These are phyloP conservation scores for Mycena crocata DNA, from an alignment of 768 basidiomycete genomes.

Conservation along the genomic window DNA sequence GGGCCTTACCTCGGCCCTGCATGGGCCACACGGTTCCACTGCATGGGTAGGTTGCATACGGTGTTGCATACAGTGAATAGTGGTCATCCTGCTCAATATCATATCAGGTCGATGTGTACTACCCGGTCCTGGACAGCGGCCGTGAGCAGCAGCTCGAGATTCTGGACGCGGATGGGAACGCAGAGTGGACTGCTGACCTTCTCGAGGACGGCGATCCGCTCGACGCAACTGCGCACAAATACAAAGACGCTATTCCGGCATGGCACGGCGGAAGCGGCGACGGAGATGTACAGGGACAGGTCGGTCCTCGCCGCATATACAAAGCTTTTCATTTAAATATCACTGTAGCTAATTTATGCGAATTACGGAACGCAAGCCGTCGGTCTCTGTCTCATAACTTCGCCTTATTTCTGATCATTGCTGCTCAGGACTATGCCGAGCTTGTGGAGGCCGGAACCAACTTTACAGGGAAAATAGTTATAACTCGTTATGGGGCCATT, in stretches of 20 bases:
- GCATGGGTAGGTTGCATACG: conserved; percentile 73
- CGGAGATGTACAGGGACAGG: conserved; percentile 77
- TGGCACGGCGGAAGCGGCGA: conserved; percentile 89
- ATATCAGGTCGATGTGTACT: conserved; percentile 71
- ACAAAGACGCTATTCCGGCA: conserved; percentile 75
- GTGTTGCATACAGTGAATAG: neutral
- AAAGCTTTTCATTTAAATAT: neutral
- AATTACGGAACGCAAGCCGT: conserved; percentile 81
- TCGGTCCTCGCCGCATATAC: conserved; percentile 32
- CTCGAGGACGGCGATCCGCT: conserved; percentile 75
- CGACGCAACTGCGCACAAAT: conserved; percentile 79
- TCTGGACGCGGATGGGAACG: conserved; percentile 63
- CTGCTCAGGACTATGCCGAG: conserved; percentile 56
- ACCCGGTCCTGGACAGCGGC: conserved; percentile 87
- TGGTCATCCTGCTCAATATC: neutral
- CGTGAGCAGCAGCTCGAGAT: conserved; percentile 77
- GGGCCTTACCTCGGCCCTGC: conserved; percentile 54
- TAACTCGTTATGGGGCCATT: conserved; percentile 79
- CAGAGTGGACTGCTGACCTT: conserved; percentile 78
- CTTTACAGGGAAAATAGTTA: conserved; percentile 80
- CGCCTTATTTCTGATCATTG: neutral
- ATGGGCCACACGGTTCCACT: conserved; percentile 57
- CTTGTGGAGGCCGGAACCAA: conserved; percentile 75
- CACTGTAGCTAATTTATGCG: conserved; percentile 72
- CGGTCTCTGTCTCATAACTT: conserved; percentile 13